phyloP scores from a whole-genome alignment of 2,329 filamentous ascomycete genomes.

The Amauroascus niger region DNA sequence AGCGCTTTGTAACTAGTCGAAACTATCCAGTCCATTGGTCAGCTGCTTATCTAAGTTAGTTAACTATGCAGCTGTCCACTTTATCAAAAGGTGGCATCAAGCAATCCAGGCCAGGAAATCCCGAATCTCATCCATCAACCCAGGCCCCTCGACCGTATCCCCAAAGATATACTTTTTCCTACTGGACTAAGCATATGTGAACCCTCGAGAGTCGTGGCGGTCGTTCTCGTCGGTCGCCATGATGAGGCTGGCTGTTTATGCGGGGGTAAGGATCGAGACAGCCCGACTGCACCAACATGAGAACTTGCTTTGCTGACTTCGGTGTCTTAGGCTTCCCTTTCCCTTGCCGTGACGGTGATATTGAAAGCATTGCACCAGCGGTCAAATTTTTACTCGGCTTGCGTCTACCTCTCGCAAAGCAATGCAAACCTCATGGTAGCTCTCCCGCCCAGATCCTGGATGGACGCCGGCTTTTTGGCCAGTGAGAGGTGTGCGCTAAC shows the following conservation, averaged over 20 bases:
- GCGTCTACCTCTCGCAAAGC: constrained; percentile 92
- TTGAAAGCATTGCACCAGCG: constrained; percentile 88
- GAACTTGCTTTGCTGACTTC: neutral
- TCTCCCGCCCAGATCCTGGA: constrained; percentile 13
- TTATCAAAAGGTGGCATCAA: constrained; percentile 9
- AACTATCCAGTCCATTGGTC: no score
- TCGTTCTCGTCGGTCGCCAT: constrained; percentile 7
- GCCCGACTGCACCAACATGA: neutral
- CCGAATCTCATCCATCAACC: neutral
- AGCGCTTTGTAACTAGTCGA: no score
- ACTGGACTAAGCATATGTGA: constrained; percentile 1
- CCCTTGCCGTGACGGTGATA: constrained; percentile 72
- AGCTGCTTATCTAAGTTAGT: neutral
- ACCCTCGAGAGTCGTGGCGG: neutral
- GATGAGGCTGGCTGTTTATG: constrained; percentile 45
- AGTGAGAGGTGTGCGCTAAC: no score
- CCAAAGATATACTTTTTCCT: neutral
- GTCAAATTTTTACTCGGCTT: constrained; percentile 96
- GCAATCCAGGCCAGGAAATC: neutral
- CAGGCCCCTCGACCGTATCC: neutral
- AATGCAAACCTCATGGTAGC: constrained; percentile 86
- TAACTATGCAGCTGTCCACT: neutral
- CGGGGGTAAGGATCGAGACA: constrained; percentile 37
- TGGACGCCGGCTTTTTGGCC: no score
- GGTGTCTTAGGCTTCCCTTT: constrained; percentile 58